Base-by-base conservation (phyloP, 805 yeast genomes). In the Starmera dryadoides region DNA sequence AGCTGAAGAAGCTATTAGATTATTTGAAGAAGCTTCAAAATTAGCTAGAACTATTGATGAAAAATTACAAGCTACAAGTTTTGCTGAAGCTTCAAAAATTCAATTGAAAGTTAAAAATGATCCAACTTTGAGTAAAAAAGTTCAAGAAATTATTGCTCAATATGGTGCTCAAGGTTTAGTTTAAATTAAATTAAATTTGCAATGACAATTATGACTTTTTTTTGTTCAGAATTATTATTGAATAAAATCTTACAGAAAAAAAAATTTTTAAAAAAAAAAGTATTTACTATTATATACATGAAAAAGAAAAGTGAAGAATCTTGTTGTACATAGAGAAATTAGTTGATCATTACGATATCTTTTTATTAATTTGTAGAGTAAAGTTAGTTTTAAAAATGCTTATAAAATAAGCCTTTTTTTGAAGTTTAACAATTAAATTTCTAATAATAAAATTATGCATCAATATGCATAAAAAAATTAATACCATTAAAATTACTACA, bases 61-160 rank as follows among this genome's bases (percentile, higher is more conserved):
- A 67, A 84, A 86, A 68, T 71, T 84, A 40, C 96, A 87, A 68
- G 93, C 96, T 41, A 80, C 87, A 46, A 81, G 93, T 16, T 84
- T 86, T 53, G 89, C 91, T 43, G 96, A 87, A 66, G 96, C 97
- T 47, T 79, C 96, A 36, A 85, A 84, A 62, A 78, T 88, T 67
- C 98, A 93, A 71, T 66, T 79, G 56, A 78, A 81, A 56, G 77
- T 93, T 52, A 79, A 73, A 64, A 63, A 71, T 38, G 93, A 84
- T 56, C 86, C 86, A 32, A 63, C 71, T 20, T 70, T 83, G 58
- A 71, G 76, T 50, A 65, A 66, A 29, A 81, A 79, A 63, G 75
- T 84, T 47, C 71, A 72, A 45, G 84, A 80, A 61, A 66, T 81
- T 34, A 61, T 79, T 65, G 67, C 68, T 43, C 55, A 50, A 38